Percentiles rank a stretch among this genome's conserved stretches.
Conservation (phyloP, 73 alveolate genomes). For the Paramecium tetraurelia region DNA sequence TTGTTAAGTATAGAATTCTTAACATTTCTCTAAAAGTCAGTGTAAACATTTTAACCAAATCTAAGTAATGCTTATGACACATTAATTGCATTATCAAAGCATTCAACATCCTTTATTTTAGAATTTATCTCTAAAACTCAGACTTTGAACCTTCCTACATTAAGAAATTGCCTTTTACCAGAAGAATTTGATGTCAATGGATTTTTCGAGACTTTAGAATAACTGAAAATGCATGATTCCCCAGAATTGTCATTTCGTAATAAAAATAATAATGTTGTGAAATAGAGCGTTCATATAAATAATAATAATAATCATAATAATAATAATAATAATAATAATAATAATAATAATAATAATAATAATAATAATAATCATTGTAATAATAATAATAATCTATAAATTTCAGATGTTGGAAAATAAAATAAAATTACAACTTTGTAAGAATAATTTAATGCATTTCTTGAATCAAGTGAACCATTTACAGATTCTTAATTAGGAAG, state of each 20-base stretch:
- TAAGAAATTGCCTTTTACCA: conserved; percentile 7
- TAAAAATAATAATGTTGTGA: background rate
- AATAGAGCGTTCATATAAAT: background rate
- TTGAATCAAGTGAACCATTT: background rate
- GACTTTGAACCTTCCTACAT: background rate
- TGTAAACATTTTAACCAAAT: background rate
- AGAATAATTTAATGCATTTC: conserved; percentile 28
- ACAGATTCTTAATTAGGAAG: conserved; percentile 28
- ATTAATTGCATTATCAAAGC: background rate
- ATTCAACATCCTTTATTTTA: conserved; percentile 12
- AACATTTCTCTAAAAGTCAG: background rate
- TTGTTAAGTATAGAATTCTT: background rate
- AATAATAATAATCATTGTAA: background rate
- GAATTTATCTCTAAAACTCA: conserved; percentile 17
- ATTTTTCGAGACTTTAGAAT: conserved; percentile 11
- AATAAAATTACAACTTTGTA: background rate
- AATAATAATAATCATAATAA: background rate
- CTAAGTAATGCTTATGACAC: background rate
- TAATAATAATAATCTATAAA: background rate
- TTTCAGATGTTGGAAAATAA: background rate
- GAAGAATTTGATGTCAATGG: conserved; percentile 49
- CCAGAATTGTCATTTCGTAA: conserved; percentile 29
- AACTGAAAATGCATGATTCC: background rate
- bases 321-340: background rate
- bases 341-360: background rate